These are phyloP conservation scores for Ehretia macrophylla DNA, from an alignment of 257 asterid species.

Conservation along the genomic window DNA sequence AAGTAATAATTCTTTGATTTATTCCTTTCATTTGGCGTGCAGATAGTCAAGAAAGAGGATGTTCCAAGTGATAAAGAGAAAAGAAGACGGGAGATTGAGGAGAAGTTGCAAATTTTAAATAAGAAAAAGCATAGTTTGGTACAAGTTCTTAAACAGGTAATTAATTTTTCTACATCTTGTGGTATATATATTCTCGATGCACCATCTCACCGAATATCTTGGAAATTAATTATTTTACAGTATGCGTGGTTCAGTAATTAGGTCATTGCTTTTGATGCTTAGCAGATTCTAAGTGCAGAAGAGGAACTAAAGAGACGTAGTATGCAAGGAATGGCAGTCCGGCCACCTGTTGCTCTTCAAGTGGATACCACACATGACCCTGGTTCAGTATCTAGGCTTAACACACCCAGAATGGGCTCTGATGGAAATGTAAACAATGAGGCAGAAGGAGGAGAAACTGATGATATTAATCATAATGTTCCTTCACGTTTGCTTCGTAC, in stretches of 20 bases:
- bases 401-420: slow-evolving; percentile 69
- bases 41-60: slow-evolving; percentile 47
- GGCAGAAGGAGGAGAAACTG: slow-evolving; percentile 61
- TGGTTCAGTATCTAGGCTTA: slow-evolving; percentile 64
- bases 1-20: background rate
- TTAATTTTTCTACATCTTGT: background rate
- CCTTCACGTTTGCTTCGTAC: slow-evolving; percentile 54
- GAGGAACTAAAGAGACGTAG: slow-evolving; percentile 70
- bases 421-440: slow-evolving; percentile 63
- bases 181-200: slow-evolving; percentile 2
- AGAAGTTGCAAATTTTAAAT: slow-evolving; percentile 59
- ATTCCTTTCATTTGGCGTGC: slow-evolving; percentile 3
- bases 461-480: slow-evolving; percentile 48
- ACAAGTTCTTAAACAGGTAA: slow-evolving; percentile 84
- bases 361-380: slow-evolving; percentile 77
- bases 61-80: slow-evolving; percentile 44
- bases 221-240: background rate
- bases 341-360: slow-evolving; percentile 59
- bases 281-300: slow-evolving; percentile 80
- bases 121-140: slow-evolving; percentile 79
- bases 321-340: slow-evolving; percentile 45
- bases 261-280: slow-evolving; percentile 7
- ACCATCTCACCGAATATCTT: background rate
- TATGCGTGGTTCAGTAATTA: background rate
- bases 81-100: slow-evolving; percentile 70